Conservation (phyloP, 2,329 filamentous ascomycete species). For the Aureobasidium musti region DNA sequence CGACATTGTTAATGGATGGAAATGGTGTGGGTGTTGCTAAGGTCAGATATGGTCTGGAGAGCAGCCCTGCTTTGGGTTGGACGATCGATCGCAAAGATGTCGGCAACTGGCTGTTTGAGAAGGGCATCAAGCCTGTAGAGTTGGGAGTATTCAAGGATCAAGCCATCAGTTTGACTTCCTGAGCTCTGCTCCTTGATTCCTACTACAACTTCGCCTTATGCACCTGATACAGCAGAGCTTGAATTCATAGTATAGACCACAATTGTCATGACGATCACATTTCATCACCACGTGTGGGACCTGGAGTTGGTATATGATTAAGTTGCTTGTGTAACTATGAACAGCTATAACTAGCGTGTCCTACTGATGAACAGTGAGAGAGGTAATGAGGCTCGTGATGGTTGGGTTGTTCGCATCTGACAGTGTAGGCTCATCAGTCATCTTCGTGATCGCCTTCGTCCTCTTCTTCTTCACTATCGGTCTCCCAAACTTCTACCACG, state of each 20-base stretch:
- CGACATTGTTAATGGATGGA: constrained; percentile 44
- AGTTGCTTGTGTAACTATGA: neutral
- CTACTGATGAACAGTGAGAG: too few species aligned
- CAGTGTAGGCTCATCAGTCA: too few species aligned
- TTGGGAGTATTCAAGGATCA: constrained; percentile 39
- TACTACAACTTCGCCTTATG: too few species aligned
- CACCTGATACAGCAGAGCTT: too few species aligned
- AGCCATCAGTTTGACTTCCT: constrained; percentile 44
- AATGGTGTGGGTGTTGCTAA: constrained; percentile 36
- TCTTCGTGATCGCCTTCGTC: constrained; percentile 60
- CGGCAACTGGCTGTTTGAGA: constrained; percentile 46
- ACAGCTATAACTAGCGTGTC: neutral
- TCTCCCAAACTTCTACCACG: too few species aligned
- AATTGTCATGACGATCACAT: neutral
- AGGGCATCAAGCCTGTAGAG: constrained; percentile 36
- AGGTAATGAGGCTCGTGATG: too few species aligned
- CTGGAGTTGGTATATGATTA: neutral
- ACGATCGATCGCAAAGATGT: constrained; percentile 45
- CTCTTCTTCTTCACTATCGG: constrained; percentile 91
- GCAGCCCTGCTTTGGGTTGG: constrained; percentile 44
- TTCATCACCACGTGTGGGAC: neutral
- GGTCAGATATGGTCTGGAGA: constrained; percentile 41
- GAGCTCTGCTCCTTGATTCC: constrained; percentile 9
- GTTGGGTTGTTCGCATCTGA: too few species aligned
- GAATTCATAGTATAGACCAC: too few species aligned